A percentile compares a stretch with the other conserved stretches of the same genome.
Evolutionary conservation across 2,329 filamentous ascomycete genomes (phyloP).

Genomic region (Colletotrichum sp.): DNA sequence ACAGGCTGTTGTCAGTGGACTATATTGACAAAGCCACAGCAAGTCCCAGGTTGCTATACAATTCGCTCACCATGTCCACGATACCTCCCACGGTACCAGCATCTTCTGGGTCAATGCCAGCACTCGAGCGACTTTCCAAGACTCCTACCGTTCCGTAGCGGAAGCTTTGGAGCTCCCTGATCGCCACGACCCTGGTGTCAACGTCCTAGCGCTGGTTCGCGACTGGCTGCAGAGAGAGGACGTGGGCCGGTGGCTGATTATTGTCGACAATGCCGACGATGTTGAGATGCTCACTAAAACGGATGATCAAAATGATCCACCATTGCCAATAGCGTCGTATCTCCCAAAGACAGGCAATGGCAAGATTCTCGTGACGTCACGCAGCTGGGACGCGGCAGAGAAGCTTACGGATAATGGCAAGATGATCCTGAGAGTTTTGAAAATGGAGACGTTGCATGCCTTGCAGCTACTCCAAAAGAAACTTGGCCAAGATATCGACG

Average conservation of each 20-base stretch:
- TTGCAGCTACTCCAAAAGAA: constrained; percentile 26
- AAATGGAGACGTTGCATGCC: constrained; percentile 31
- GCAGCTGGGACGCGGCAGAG: constrained; percentile 19
- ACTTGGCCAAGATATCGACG: constrained; percentile 11
- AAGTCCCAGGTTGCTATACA: constrained; percentile 25
- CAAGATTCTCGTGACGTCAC: constrained; percentile 21
- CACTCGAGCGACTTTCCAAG: constrained; percentile 9
- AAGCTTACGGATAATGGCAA: constrained; percentile 11
- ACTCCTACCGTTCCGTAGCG: constrained; percentile 14
- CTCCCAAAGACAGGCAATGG: constrained; percentile 18
- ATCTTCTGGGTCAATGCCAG: constrained; percentile 22
- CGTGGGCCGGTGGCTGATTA: constrained; percentile 23
- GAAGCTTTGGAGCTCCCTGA: constrained; percentile 4
- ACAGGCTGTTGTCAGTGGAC: neutral
- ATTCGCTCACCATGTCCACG: constrained; percentile 10
- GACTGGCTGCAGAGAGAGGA: constrained; percentile 23
- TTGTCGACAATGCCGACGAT: constrained; percentile 22
- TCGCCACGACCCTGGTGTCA: constrained; percentile 4
- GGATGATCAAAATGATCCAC: neutral
- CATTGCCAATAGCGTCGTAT: constrained; percentile 16
- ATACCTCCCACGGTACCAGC: neutral
- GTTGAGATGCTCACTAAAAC: neutral
- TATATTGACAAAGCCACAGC: constrained; percentile 2
- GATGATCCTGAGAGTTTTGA: neutral
- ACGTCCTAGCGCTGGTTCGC: constrained; percentile 18